phyloP scores from a whole-genome alignment of 2,329 filamentous ascomycete species.

The Penicillium aurantiogriseum region DNA sequence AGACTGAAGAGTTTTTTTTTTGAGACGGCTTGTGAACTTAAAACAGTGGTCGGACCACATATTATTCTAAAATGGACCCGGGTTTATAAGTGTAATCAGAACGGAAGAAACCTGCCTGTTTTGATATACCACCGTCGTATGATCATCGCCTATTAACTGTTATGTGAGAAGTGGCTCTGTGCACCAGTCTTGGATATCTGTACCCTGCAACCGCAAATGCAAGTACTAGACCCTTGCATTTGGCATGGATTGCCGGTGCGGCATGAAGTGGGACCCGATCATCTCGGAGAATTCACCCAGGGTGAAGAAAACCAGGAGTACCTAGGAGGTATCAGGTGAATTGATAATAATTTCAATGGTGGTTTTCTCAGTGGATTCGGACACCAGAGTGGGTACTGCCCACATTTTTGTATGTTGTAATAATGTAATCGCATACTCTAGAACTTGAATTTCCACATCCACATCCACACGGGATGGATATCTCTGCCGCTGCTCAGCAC shows the following conservation, averaged over 20 bases:
- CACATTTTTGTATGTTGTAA: background rate
- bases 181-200: background rate
- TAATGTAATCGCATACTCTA: background rate
- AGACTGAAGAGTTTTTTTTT: background rate
- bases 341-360: conserved; percentile 5
- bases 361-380: conserved; percentile 4
- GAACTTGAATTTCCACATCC: conserved; percentile 11
- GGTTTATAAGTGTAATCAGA: background rate
- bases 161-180: background rate
- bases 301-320: background rate
- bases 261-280: background rate
- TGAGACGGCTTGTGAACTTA: background rate
- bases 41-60: background rate
- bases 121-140: background rate
- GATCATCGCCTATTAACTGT: background rate
- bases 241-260: background rate
- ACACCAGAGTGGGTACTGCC: conserved; percentile 12
- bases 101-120: background rate
- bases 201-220: background rate
- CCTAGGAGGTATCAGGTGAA: background rate
- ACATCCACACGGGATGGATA: conserved; percentile 16
- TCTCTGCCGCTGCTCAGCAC: conserved; percentile 9
- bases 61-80: background rate
- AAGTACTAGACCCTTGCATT: background rate
- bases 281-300: conserved; percentile 8